Conservation (phyloP, 768 basidiomycete species). For the Kwoniella mangroviensis region DNA sequence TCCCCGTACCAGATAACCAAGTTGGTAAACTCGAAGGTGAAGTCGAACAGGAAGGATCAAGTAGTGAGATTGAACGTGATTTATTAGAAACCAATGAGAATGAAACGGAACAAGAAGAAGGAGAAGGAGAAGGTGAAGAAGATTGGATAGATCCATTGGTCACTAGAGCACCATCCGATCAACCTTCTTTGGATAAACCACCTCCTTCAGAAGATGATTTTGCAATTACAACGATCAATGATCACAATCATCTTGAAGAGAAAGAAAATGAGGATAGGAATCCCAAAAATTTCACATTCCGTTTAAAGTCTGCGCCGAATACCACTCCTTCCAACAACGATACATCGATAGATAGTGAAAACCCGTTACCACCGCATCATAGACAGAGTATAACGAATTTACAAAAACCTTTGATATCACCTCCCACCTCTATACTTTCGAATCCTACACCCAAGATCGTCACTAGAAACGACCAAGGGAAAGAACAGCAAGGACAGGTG, state of each 20-base stretch:
- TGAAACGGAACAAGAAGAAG: constrained; percentile 20
- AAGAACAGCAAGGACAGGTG: neutral
- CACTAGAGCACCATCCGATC: constrained; percentile 38
- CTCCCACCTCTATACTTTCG: constrained; percentile 42
- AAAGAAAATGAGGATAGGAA: constrained; percentile 10
- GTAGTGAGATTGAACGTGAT: constrained; percentile 15
- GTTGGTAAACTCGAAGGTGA: neutral
- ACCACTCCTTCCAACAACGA: too few relatives aligned
- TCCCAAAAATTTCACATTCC: constrained; percentile 30
- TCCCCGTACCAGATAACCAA: neutral
- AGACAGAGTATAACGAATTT: constrained; percentile 20
- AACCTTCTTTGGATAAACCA: constrained; percentile 21
- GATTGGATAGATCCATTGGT: constrained; percentile 49
- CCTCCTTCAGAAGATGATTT: constrained; percentile 32
- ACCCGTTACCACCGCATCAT: neutral
- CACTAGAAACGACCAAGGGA: neutral
- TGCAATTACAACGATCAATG: constrained; percentile 23
- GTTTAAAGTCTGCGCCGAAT: constrained; percentile 33
- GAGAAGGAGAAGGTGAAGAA: constrained; percentile 12
- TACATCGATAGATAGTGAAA: neutral
- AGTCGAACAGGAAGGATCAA: constrained; percentile 22
- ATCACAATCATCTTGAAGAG: constrained; percentile 14
- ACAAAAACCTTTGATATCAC: constrained; percentile 12
- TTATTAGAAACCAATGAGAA: constrained; percentile 15
- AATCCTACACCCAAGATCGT: constrained; percentile 27